phyloP scores from a whole-genome alignment of 805 yeast species.

The Zygosaccharomyces bailii region DNA sequence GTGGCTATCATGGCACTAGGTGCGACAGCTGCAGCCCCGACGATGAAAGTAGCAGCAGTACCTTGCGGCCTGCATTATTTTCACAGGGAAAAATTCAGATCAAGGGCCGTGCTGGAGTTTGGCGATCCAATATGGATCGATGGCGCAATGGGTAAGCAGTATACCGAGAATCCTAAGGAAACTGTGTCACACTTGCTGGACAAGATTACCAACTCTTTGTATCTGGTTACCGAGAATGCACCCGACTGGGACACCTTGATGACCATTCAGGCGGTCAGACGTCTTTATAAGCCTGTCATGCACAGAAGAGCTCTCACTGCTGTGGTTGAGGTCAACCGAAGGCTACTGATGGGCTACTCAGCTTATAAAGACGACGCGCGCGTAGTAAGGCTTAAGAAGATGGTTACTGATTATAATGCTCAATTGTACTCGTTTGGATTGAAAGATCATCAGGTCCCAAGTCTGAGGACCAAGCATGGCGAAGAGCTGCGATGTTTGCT shows the following conservation, averaged over 20 bases:
- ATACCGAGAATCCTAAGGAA: constrained; percentile 64
- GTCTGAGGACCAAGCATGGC: constrained; percentile 38
- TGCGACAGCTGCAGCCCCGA: constrained; percentile 74
- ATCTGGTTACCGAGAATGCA: constrained; percentile 87
- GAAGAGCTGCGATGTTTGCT: constrained; percentile 47
- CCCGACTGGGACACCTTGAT: constrained; percentile 90
- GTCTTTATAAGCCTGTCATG: constrained; percentile 69
- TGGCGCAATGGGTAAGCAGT: constrained; percentile 56
- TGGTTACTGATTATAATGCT: constrained; percentile 67
- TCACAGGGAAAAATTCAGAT: constrained; percentile 89
- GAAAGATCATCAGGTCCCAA: constrained; percentile 68
- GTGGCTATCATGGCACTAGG: constrained; percentile 98
- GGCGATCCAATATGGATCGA: constrained; percentile 79
- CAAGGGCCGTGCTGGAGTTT: constrained; percentile 89
- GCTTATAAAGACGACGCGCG: constrained; percentile 71
- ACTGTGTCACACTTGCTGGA: constrained; percentile 73
- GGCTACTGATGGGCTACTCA: constrained; percentile 78
- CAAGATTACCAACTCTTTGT: constrained; percentile 67
- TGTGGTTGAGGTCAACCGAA: constrained; percentile 83
- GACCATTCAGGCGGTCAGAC: constrained; percentile 91
- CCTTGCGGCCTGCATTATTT: constrained; percentile 97
- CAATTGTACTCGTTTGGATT: constrained; percentile 60
- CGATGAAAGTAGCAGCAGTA: constrained; percentile 74
- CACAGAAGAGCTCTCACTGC: constrained; percentile 68
- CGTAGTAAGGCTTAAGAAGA: constrained; percentile 55